These are phyloP conservation scores for Aspergillus sp. DNA, from an alignment of 2,329 filamentous ascomycete genomes.

Conservation along the genomic window DNA sequence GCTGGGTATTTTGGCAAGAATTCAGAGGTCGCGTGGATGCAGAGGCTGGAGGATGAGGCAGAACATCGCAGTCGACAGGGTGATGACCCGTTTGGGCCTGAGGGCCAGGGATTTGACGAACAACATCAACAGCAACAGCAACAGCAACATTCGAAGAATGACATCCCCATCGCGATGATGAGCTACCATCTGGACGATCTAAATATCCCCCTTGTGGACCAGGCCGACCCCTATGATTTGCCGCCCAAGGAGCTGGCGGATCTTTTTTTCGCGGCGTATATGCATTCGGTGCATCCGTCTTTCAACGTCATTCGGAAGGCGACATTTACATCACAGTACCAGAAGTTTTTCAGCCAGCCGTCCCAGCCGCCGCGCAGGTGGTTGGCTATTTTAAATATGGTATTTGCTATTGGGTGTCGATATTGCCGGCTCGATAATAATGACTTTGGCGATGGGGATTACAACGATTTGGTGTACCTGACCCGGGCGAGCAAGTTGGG, in stretches of 20 bases:
- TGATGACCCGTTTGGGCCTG: not conserved
- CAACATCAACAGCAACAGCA: not conserved
- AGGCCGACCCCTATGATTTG: constrained; percentile 31
- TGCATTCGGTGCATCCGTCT: constrained; percentile 34
- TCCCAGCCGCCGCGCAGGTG: constrained; percentile 27
- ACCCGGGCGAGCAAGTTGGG: constrained; percentile 35
- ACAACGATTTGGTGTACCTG: constrained; percentile 37
- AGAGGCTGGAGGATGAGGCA: constrained; percentile 28
- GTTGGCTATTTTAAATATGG: constrained; percentile 42
- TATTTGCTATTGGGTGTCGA: constrained; percentile 41
- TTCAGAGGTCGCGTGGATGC: constrained; percentile 41
- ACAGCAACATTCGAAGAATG: constrained; percentile 1
- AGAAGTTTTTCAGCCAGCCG: constrained; percentile 23
- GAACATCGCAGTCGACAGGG: constrained; percentile 12
- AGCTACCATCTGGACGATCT: constrained; percentile 39
- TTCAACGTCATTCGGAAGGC: constrained; percentile 37
- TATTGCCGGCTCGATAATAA: constrained; percentile 31
- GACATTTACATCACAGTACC: constrained; percentile 36
- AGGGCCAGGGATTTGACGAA: no score
- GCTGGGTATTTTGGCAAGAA: constrained; percentile 41
- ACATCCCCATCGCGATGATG: constrained; percentile 20
- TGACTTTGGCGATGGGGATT: constrained; percentile 15
- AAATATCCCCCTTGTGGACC: constrained; percentile 26
- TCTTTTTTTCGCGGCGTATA: constrained; percentile 33
- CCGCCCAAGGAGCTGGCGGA: constrained; percentile 34